phyloP scores from a whole-genome alignment of 2,329 filamentous ascomycete genomes.

The Pestalotiopsis sp. region DNA sequence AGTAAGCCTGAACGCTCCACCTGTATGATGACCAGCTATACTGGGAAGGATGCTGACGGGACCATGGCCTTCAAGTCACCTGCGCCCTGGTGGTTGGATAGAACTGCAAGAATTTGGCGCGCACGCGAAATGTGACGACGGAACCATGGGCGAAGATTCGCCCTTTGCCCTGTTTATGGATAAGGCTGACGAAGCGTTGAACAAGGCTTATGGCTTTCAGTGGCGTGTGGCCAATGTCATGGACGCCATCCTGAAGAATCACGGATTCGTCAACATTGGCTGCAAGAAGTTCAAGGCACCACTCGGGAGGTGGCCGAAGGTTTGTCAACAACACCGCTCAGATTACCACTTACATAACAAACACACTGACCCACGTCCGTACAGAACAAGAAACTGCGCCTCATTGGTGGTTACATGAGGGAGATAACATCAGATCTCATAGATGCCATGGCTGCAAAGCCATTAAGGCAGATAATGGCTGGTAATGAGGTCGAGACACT shows the following conservation, averaged over 20 bases:
- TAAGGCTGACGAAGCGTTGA: slow-evolving; percentile 14
- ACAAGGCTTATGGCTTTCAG: slow-evolving; percentile 15
- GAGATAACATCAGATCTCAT: slow-evolving; percentile 16
- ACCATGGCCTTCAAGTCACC: slow-evolving; percentile 15
- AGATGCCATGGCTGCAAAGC: slow-evolving; percentile 17
- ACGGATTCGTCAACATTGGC: slow-evolving; percentile 24
- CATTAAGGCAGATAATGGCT: slow-evolving; percentile 13
- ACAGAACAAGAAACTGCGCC: slow-evolving; percentile 36
- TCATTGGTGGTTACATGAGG: slow-evolving; percentile 34
- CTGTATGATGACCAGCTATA: background rate
- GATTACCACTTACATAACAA: too few species aligned
- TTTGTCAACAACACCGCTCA: slow-evolving; percentile 7
- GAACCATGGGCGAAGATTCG: slow-evolving; percentile 16
- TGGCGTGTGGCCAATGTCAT: slow-evolving; percentile 20
- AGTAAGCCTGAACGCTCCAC: background rate
- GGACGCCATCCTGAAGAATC: slow-evolving; percentile 15
- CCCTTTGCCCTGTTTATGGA: slow-evolving; percentile 17
- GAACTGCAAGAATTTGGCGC: slow-evolving; percentile 25
- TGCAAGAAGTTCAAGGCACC: slow-evolving; percentile 33
- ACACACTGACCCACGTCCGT: background rate
- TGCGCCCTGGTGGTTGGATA: slow-evolving; percentile 25
- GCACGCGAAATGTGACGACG: slow-evolving; percentile 22
- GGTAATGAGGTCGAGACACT: slow-evolving; percentile 16
- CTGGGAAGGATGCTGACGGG: background rate
- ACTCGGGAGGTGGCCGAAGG: slow-evolving; percentile 39